A percentile compares a stretch with the other conserved stretches of the same genome.
phyloP scores from a whole-genome alignment of 2,329 filamentous ascomycete species.

The Cordyceps militaris region DNA sequence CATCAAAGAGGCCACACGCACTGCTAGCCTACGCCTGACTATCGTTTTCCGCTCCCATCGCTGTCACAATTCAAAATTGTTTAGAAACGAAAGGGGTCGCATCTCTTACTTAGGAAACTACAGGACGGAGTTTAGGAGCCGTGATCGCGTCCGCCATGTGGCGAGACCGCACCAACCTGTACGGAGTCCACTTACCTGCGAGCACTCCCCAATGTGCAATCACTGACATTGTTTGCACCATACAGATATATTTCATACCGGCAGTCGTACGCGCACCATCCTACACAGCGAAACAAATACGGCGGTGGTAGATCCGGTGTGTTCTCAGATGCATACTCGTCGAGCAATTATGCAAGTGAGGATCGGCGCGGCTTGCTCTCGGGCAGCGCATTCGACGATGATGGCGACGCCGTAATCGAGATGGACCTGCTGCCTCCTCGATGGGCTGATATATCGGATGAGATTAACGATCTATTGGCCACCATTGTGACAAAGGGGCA shows the following conservation, averaged over 20 bases:
- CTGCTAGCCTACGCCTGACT: neutral
- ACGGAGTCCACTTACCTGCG: conserved; percentile 26
- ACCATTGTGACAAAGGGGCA: conserved; percentile 78
- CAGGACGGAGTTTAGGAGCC: neutral
- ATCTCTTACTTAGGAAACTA: neutral
- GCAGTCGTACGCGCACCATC: conserved; percentile 95
- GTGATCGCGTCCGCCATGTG: conserved; percentile 67
- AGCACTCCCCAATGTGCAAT: conserved; percentile 1
- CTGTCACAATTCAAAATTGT: neutral
- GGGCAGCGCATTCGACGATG: conserved; percentile 67
- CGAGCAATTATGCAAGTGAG: conserved; percentile 37
- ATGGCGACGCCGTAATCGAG: conserved; percentile 93
- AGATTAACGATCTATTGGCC: conserved; percentile 75
- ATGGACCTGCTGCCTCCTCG: conserved; percentile 94
- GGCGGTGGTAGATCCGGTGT: conserved; percentile 46
- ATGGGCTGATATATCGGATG: conserved; percentile 93
- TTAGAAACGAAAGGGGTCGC: neutral
- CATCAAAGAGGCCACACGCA: conserved; percentile 10
- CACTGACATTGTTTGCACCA: conserved; percentile 19
- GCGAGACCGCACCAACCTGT: conserved; percentile 99
- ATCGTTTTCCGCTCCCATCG: neutral
- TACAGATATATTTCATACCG: conserved; percentile 94
- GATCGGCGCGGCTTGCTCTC: conserved; percentile 76
- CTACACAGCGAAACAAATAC: conserved; percentile 74
- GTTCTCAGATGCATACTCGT: conserved; percentile 53